Conservation (phyloP, 2,329 filamentous ascomycete genomes). For the Nothophaeocryptopus gaeumannii region DNA sequence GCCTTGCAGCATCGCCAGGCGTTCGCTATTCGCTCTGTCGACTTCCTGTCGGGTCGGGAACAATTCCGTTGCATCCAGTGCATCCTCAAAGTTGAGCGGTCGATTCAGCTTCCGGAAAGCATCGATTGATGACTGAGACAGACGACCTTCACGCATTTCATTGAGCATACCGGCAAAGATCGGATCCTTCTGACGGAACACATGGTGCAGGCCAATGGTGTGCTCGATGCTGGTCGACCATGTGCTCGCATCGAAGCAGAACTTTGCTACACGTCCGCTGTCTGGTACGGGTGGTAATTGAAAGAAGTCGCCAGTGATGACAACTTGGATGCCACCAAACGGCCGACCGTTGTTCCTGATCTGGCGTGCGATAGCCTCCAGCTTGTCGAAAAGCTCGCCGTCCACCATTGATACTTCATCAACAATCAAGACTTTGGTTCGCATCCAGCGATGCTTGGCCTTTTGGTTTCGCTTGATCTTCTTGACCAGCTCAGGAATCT, state of each 20-base stretch:
- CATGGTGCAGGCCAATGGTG: conserved; percentile 90
- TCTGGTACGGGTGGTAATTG: conserved; percentile 93
- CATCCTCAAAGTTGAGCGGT: conserved; percentile 68
- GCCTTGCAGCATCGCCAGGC: conserved; percentile 71
- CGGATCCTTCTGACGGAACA: conserved; percentile 91
- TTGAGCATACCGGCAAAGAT: conserved; percentile 94
- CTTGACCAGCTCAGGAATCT: conserved; percentile 73
- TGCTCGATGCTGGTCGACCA: conserved; percentile 93
- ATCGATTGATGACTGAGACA: conserved; percentile 71
- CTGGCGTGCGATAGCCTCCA: conserved; percentile 79
- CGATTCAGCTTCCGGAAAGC: conserved; percentile 73
- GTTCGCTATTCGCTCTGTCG: conserved; percentile 74
- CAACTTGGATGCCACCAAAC: conserved; percentile 92
- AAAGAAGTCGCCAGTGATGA: conserved; percentile 97
- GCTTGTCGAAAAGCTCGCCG: conserved; percentile 92
- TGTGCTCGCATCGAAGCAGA: conserved; percentile 86
- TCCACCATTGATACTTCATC: conserved; percentile 99
- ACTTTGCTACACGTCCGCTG: conserved; percentile 68
- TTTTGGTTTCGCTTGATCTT: conserved; percentile 89
- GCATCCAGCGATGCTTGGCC: conserved; percentile 82
- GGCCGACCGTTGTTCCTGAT: conserved; percentile 88
- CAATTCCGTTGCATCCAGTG: conserved; percentile 80
- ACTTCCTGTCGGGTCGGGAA: conserved; percentile 91
- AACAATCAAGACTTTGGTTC: conserved; percentile 81
- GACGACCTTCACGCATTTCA: conserved; percentile 87